Percentiles rank a stretch among this genome's conserved stretches.
These are phyloP conservation scores for Arachnomyces sp. DNA, from an alignment of 2,329 filamentous ascomycete species.

Conservation along the genomic window DNA sequence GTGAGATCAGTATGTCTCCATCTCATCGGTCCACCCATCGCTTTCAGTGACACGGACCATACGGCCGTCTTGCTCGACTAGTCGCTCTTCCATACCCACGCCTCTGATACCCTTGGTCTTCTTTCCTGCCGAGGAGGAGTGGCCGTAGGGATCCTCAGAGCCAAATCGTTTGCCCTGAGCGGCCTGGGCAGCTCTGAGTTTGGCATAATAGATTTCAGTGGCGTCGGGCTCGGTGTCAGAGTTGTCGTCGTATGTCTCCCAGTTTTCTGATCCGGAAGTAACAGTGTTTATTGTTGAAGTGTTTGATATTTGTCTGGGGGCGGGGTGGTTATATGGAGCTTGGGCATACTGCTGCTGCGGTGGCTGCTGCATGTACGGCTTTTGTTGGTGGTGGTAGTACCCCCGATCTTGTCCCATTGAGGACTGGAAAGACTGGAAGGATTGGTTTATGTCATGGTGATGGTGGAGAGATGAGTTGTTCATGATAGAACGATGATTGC, in stretches of 20 bases:
- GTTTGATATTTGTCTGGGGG: slow-evolving; percentile 54
- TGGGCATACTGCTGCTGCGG: slow-evolving; percentile 8
- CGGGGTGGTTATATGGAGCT: no score
- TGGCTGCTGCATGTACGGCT: slow-evolving; percentile 25
- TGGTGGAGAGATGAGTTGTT: slow-evolving; percentile 35
- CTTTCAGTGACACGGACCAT: slow-evolving; percentile 42
- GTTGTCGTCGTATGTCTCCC: slow-evolving; percentile 89
- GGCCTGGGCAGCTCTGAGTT: slow-evolving; percentile 59
- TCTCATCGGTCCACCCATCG: slow-evolving; percentile 48
- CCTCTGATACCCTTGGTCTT: slow-evolving; percentile 40
- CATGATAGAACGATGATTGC: slow-evolving; percentile 39
- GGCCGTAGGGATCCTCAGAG: slow-evolving; percentile 27
- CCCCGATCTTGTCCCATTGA: slow-evolving; percentile 27
- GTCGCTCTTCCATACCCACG: slow-evolving; percentile 35
- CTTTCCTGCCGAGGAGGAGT: slow-evolving; percentile 27
- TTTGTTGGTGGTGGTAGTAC: slow-evolving; percentile 24
- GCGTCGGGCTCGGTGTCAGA: slow-evolving; percentile 68
- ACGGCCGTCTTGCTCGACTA: slow-evolving; percentile 34
- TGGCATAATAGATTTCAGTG: slow-evolving; percentile 71
- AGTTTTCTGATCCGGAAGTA: slow-evolving; percentile 83
- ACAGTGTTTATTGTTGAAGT: slow-evolving; percentile 58
- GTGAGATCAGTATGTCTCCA: slow-evolving; percentile 31
- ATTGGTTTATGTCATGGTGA: slow-evolving; percentile 31
- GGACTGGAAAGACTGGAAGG: slow-evolving; percentile 35
- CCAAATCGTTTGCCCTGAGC: slow-evolving; percentile 57